Conservation (phyloP, 352 stramenopile genomes). For the Globisporangium echinulatum region DNA sequence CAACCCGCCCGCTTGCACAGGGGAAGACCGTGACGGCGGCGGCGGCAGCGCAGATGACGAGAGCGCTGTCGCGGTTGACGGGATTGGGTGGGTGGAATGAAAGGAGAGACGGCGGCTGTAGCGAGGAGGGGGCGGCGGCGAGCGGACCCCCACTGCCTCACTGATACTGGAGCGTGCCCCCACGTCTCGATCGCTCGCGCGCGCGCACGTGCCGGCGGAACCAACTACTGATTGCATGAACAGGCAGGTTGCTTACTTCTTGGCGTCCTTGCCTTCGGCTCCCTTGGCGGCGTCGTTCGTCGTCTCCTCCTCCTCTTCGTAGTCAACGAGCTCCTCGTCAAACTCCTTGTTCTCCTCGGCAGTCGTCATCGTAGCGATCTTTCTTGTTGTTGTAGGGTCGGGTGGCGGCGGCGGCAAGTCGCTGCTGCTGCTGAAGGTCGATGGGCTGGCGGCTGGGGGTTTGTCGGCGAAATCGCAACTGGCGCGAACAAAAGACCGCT, state of each 20-base stretch:
- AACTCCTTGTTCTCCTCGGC: slow-evolving; percentile 87
- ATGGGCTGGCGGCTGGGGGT: background rate
- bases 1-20: no score
- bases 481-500: background rate
- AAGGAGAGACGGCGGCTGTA: no score
- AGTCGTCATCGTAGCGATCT: slow-evolving; percentile 38
- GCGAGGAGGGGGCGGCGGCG: no score
- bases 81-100: no score
- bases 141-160: no score
- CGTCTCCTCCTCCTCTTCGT: slow-evolving; percentile 85
- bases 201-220: background rate
- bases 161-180: no score
- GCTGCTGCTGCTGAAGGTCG: slow-evolving; percentile 5
- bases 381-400: background rate
- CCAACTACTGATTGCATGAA: slow-evolving; percentile 6
- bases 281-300: slow-evolving; percentile 60
- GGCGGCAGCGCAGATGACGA: no score
- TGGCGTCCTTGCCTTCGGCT: slow-evolving; percentile 81
- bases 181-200: background rate
- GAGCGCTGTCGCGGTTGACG: no score
- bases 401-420: background rate
- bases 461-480: slow-evolving; percentile 20
- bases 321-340: slow-evolving; percentile 86
- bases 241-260: slow-evolving; percentile 73
- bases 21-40: no score